Base-by-base conservation (phyloP, 23 red algal species). In the Gracilaria vermiculophylla region DNA sequence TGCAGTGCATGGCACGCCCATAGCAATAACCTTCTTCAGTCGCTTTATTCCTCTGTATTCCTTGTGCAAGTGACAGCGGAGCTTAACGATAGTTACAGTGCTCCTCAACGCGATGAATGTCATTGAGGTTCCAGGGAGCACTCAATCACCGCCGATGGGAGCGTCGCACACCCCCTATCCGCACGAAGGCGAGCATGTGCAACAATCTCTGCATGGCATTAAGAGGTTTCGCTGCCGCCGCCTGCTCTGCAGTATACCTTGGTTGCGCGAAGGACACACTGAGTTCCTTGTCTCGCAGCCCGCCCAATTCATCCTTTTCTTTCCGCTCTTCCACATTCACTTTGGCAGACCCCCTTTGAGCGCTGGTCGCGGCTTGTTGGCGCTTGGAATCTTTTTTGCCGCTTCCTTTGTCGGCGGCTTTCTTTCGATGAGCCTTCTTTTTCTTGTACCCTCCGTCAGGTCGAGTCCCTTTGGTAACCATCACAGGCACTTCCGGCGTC, bases 141-240 rank as follows among this genome's bases (percentile, higher is more conserved):
- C n/a, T n/a, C n/a, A n/a, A n/a, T 69, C 64, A 69, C 27, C 37
- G 32, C 34, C 37, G 64, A 69, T 42, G 37, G 20, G 40, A 45
- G 4, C 67, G 67, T 19, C 67, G 67, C 69, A 57, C 28, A 25
- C 69, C 55, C 2, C 62, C 67, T 20, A 74, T 6, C 50, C 73
- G 70, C 56, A 53, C 86, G 32, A 78, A 78, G 16, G 74, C 75
- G 23, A 80, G 35, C 50, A 72, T 62, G 40, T 74, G 56, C 27
- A 86, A 17, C 81, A 86, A 21, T 20, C 66, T 73, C 47, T 74
- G 81, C 51, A 86, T 48, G 21, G 81, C 81, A n/a, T 72, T 86
- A 15, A 86, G 42, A 21, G 62, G 81, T 39, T 74, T 86, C 9
- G 45, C 66, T 16, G 62, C 81, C 34, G 45, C 66, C 45, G 62